phyloP scores from a whole-genome alignment of 2,329 filamentous ascomycete genomes.

The Talaromyces sp. region DNA sequence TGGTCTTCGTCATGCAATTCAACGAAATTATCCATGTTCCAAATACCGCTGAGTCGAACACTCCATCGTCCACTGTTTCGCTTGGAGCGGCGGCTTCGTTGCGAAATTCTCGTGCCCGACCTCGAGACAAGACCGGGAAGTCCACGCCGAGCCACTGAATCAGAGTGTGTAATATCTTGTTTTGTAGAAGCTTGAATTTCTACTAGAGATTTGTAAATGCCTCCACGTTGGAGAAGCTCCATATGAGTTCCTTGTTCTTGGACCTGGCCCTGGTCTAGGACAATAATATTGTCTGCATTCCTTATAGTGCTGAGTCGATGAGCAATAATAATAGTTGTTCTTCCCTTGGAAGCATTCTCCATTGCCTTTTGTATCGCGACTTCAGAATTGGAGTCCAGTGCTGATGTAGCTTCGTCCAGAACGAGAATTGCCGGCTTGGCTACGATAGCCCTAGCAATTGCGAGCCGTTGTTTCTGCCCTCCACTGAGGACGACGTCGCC shows the following conservation, averaged over 20 bases:
- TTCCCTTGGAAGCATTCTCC: slow-evolving; percentile 74
- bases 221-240: background rate
- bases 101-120: slow-evolving; percentile 83
- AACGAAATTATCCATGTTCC: too few species aligned
- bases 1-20: too few species aligned
- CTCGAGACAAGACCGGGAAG: slow-evolving; percentile 33
- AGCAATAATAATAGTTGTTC: slow-evolving; percentile 93
- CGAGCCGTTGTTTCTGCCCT: slow-evolving; percentile 94
- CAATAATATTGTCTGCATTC: slow-evolving; percentile 91
- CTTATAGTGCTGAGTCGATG: slow-evolving; percentile 92
- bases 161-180: background rate
- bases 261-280: slow-evolving; percentile 77
- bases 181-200: background rate
- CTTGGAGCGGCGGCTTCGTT: slow-evolving; percentile 87
- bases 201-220: background rate
- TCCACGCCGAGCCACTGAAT: too few species aligned
- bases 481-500: slow-evolving; percentile 89
- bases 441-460: slow-evolving; percentile 85
- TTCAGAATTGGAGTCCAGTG: slow-evolving; percentile 92
- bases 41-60: too few species aligned
- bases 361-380: slow-evolving; percentile 90
- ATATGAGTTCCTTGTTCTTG: slow-evolving; percentile 88
- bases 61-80: slow-evolving; percentile 27
- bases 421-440: slow-evolving; percentile 87
- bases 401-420: slow-evolving; percentile 90